Conservation (phyloP, 2,329 filamentous ascomycete species). For the Sporothrix globosa region DNA sequence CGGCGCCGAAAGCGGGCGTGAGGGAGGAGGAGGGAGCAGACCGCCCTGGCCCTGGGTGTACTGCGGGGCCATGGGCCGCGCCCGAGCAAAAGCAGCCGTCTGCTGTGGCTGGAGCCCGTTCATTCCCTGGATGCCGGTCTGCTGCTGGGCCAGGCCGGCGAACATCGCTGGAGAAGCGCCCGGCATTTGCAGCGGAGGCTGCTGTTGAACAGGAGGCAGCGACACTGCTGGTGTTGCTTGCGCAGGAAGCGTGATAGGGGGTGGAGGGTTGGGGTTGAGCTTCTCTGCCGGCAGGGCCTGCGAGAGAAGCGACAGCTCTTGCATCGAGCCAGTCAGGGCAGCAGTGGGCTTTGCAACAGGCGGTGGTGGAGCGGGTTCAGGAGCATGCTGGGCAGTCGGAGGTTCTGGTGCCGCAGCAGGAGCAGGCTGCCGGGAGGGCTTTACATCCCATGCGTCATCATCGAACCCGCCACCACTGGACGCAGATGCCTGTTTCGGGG, state of each 20-base stretch:
- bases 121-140: slow-evolving; percentile 49
- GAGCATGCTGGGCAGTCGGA: slow-evolving; percentile 47
- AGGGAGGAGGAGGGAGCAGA: slow-evolving; percentile 74
- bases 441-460: slow-evolving; percentile 96
- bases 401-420: slow-evolving; percentile 44
- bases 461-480: slow-evolving; percentile 68
- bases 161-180: slow-evolving; percentile 66
- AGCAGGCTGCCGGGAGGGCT: slow-evolving; percentile 68
- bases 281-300: slow-evolving; percentile 58
- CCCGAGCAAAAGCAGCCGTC: slow-evolving; percentile 56
- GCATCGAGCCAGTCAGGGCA: slow-evolving; percentile 68
- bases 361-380: slow-evolving; percentile 43
- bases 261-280: slow-evolving; percentile 39
- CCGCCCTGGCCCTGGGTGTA: slow-evolving; percentile 61
- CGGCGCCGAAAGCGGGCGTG: slow-evolving; percentile 83
- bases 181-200: slow-evolving; percentile 45
- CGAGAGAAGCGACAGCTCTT: slow-evolving; percentile 59
- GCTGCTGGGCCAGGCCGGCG: slow-evolving; percentile 53
- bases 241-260: slow-evolving; percentile 43
- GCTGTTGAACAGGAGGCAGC: slow-evolving; percentile 39
- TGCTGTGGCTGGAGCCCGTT: slow-evolving; percentile 48
- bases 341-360: slow-evolving; percentile 45
- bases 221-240: slow-evolving; percentile 41
- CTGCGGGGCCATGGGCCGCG: slow-evolving; percentile 72
- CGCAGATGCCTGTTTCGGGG: slow-evolving; percentile 12